A percentile compares a stretch with the other conserved stretches of the same genome.
phyloP scores from a whole-genome alignment of 345 rosid genomes.

The Capsella bursapastoris region DNA sequence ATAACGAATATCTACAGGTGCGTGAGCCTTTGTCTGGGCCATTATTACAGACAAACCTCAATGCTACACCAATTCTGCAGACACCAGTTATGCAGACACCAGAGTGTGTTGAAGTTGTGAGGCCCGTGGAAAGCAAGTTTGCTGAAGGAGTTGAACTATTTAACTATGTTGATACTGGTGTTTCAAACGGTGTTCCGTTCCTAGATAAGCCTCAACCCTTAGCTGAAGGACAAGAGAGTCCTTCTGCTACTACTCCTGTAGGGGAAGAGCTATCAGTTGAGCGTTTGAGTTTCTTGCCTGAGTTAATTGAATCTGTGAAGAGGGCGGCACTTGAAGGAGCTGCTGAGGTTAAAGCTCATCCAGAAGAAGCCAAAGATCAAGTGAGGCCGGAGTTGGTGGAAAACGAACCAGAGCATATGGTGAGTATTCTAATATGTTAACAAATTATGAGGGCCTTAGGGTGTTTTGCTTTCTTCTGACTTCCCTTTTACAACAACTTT shows the following conservation, averaged over 20 bases:
- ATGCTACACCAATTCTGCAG: constrained; percentile 31
- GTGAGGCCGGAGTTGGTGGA: constrained; percentile 41
- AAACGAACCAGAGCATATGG: constrained; percentile 64
- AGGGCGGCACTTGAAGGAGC: constrained; percentile 82
- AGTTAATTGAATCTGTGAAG: constrained; percentile 70
- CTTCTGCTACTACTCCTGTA: constrained; percentile 47
- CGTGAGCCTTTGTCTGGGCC: constrained; percentile 46
- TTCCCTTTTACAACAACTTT: constrained; percentile 39
- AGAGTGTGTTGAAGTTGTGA: constrained; percentile 44
- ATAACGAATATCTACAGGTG: constrained; percentile 40
- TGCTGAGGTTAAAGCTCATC: constrained; percentile 69
- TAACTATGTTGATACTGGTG: constrained; percentile 43
- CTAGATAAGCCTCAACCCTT: constrained; percentile 43
- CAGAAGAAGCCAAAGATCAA: constrained; percentile 50
- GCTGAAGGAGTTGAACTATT: constrained; percentile 48
- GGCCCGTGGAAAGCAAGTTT: constrained; percentile 43
- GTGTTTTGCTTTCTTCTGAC: constrained; percentile 21
- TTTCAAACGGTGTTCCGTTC: constrained; percentile 19
- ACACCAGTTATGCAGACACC: constrained; percentile 34
- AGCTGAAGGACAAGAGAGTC: constrained; percentile 45
- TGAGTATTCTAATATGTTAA: constrained; percentile 50
- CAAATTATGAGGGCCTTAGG: constrained; percentile 3
- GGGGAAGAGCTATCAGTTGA: constrained; percentile 54
- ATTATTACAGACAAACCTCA: constrained; percentile 38
- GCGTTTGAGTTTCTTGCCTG: constrained; percentile 62